Evolutionary conservation across 371 early-diverging fungal genomes (phyloP), one percentile per base, ranked within the genome.

Genomic region (Thermomucor indicae-seudaticae): DNA sequence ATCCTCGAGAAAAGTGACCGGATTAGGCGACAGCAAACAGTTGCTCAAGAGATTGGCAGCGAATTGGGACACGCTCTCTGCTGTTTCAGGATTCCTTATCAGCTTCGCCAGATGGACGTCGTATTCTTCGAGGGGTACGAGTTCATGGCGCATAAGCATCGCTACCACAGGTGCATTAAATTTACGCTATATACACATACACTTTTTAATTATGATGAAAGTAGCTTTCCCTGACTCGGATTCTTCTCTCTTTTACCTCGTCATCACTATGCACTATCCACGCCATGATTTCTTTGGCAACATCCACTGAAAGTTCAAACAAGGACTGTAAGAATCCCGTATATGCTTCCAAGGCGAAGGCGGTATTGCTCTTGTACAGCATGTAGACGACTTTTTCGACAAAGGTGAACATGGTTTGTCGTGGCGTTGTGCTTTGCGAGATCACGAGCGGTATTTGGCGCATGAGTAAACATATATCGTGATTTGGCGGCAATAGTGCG

Each of bases 251-350:
- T n/a, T 16, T 50, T 60, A 71, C 72, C 60, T 93, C 93, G 57
- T 96, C 96, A 31, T 92, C 91, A 0, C 91, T 78, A 70, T 91
- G 94, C 17, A 93, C 71, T 17, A 97, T 68, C 97, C 96, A 97
- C 25, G 79, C 70, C 11, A 78, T 75, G 28, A 94, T 84, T 60
- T 97, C 96, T 64, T 87, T 87, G 11, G 79, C 79, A 2, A 90
- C 85, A 17, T 78, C 78, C 42, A 72, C 72, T 1, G 93, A 92
- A 31, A 83, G 50, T 42, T 92, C 90, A 59, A 90, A 89, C 30
- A 96, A 69, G 4, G 84, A 78, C 47, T 86, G 87, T 39, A 98
- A 69, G 8, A 97, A 69, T 14, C 83, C 67, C 6, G 90, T 81
- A 57, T 92, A 95, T 17, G 90, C 78, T 49, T 93, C 93, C 10